phyloP scores from a whole-genome alignment of 1,139 yeast species.

The Sugiyamaella japonica region DNA sequence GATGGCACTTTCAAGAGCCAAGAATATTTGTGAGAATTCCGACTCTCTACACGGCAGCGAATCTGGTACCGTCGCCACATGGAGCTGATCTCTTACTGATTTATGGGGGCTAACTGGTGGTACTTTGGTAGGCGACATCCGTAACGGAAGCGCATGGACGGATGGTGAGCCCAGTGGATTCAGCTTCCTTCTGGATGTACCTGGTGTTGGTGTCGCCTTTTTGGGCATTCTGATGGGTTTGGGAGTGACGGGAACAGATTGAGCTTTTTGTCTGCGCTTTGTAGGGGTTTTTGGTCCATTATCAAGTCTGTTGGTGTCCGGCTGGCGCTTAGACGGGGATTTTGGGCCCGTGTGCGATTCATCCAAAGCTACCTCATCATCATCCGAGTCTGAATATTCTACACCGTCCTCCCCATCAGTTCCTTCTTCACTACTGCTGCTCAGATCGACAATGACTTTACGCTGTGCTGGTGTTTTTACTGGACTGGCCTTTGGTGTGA shows the following conservation, averaged over 20 bases:
- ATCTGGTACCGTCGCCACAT: slow-evolving; percentile 62
- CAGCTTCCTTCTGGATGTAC: neutral
- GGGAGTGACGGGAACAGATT: neutral
- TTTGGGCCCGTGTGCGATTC: neutral
- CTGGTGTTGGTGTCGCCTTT: neutral
- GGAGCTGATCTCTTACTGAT: slow-evolving; percentile 59
- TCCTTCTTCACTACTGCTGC: slow-evolving; percentile 8
- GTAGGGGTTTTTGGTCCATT: slow-evolving; percentile 9
- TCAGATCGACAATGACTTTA: slow-evolving; percentile 5
- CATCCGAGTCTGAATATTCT: slow-evolving; percentile 7
- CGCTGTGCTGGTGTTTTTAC: neutral
- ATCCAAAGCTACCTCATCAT: slow-evolving; percentile 1
- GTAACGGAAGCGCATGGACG: slow-evolving; percentile 5
- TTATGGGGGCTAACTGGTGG: slow-evolving; percentile 40
- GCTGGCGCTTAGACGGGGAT: slow-evolving; percentile 1
- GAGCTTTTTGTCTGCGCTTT: neutral
- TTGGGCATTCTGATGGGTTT: neutral
- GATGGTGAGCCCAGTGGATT: slow-evolving; percentile 2
- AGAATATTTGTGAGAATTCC: slow-evolving; percentile 73
- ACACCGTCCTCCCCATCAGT: slow-evolving; percentile 12
- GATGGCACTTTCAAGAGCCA: slow-evolving; percentile 74
- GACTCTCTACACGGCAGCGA: slow-evolving; percentile 85
- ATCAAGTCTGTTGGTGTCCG: neutral
- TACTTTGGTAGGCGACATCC: slow-evolving; percentile 14
- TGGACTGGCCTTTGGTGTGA: slow-evolving; percentile 1